Evolutionary conservation across 371 early-diverging fungal genomes (phyloP).

Genomic region (Lichtheimia hyalospora): DNA sequence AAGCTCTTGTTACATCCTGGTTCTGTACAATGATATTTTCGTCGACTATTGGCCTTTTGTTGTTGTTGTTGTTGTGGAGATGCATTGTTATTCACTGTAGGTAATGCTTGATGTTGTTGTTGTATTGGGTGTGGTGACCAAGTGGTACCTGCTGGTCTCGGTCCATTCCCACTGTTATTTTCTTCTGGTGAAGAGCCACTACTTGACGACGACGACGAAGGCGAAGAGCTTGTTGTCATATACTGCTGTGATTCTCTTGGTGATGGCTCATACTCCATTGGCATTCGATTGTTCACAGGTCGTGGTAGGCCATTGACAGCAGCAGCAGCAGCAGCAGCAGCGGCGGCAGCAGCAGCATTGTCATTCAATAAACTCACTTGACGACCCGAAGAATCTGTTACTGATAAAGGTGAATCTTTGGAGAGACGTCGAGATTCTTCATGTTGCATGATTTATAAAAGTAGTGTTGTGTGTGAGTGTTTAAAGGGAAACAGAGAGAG

Average conservation of each 20-base stretch:
- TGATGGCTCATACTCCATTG: conserved; percentile 6
- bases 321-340: background rate
- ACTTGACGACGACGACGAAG: conserved; percentile 10
- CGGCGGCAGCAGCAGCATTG: conserved; percentile 3
- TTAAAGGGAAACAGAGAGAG: conserved; percentile 4
- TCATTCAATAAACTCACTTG: conserved; percentile 29
- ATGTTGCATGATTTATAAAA: conserved; percentile 5
- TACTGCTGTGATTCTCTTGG: conserved; percentile 1
- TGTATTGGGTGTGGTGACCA: conserved; percentile 2
- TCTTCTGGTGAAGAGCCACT: conserved; percentile 7
- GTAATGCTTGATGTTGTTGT: background rate
- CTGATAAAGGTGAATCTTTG: conserved; percentile 19
- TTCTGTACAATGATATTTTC: conserved; percentile 45
- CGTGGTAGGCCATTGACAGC: background rate
- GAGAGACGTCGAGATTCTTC: conserved; percentile 10
- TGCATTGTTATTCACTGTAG: background rate
- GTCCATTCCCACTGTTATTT: background rate
- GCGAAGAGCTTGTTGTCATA: conserved; percentile 6
- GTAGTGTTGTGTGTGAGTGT: conserved; percentile 4
- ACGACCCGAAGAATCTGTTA: conserved; percentile 28
- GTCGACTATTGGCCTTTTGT: conserved; percentile 13
- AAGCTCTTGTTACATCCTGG: conserved; percentile 53
- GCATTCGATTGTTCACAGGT: background rate
- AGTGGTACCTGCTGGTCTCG: background rate
- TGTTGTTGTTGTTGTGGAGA: conserved; percentile 11